A percentile compares a stretch with the other conserved stretches of the same genome.
These are phyloP conservation scores for Ustilago bromivora DNA, from an alignment of 1,284 basidiomycete species.

Conservation along the genomic window DNA sequence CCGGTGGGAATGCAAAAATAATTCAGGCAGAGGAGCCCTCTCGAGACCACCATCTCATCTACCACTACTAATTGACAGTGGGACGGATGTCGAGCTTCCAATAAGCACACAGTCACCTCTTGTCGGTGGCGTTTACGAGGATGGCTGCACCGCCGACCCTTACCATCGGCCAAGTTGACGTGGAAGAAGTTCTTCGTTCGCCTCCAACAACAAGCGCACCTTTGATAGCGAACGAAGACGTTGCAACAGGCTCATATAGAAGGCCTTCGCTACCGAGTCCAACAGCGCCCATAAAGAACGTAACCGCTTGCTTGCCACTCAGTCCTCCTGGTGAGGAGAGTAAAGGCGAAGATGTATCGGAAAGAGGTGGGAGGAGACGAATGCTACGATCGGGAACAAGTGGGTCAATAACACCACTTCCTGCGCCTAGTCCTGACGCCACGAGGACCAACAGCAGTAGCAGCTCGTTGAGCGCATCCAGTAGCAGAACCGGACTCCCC, in stretches of 20 bases:
- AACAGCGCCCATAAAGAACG: slow-evolving; percentile 19
- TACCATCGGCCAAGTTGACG: slow-evolving; percentile 7
- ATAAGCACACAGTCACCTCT: neutral
- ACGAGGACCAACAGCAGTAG: slow-evolving; percentile 15
- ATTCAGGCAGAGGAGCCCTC: too few species aligned
- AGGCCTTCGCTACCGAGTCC: slow-evolving; percentile 20
- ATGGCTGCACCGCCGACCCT: neutral
- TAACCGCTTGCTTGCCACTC: slow-evolving; percentile 38
- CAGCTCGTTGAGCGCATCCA: neutral
- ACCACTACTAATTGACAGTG: too few species aligned
- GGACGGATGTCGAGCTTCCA: neutral
- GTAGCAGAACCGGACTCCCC: neutral
- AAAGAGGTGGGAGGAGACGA: slow-evolving; percentile 26
- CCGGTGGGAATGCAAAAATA: neutral
- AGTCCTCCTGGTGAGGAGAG: slow-evolving; percentile 28
- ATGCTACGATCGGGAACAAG: slow-evolving; percentile 43
- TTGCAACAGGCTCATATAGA: slow-evolving; percentile 31
- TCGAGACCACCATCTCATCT: neutral
- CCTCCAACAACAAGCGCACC: neutral
- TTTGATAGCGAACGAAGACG: slow-evolving; percentile 29
- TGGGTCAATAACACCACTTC: slow-evolving; percentile 29
- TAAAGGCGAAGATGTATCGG: neutral
- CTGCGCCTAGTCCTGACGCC: slow-evolving; percentile 9
- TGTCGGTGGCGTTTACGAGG: neutral
- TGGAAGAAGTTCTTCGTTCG: slow-evolving; percentile 24